Evolutionary conservation across 768 basidiomycete species (phyloP).

Genomic region (Sutorius australiensis): DNA sequence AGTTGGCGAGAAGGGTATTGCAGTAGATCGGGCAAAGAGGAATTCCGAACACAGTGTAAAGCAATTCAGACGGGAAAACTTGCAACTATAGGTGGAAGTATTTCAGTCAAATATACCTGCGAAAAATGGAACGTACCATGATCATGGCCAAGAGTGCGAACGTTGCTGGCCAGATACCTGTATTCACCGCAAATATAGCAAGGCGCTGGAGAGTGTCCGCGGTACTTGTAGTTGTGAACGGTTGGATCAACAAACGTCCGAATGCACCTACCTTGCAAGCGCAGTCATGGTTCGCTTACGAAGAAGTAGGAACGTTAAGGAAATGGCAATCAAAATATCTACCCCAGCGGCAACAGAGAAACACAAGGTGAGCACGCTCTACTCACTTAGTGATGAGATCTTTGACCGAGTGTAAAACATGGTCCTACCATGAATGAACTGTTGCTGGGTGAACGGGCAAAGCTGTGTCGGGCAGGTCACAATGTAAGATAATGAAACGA

Average conservation of each 20-base stretch:
- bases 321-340: conserved; percentile 5
- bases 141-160: conserved; percentile 32
- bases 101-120: neutral
- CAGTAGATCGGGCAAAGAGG: conserved; percentile 11
- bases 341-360: conserved; percentile 1
- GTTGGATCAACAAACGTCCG: too few relatives aligned
- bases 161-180: conserved; percentile 48
- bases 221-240: neutral
- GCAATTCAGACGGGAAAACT: neutral
- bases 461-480: too few relatives aligned
- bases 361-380: neutral
- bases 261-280: neutral
- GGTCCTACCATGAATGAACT: neutral
- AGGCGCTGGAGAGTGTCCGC: conserved; percentile 8
- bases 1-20: conserved; percentile 17
- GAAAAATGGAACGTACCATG: conserved; percentile 3
- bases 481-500: too few relatives aligned
- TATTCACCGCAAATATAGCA: conserved; percentile 12
- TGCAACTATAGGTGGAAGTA: neutral
- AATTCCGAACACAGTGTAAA: neutral
- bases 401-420: neutral
- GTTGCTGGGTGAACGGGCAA: too few relatives aligned
- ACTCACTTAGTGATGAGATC: neutral
- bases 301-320: conserved; percentile 4
- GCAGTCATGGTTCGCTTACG: neutral